Evolutionary conservation across 352 stramenopile species (phyloP).

Genomic region (Globisporangium spinosum): DNA sequence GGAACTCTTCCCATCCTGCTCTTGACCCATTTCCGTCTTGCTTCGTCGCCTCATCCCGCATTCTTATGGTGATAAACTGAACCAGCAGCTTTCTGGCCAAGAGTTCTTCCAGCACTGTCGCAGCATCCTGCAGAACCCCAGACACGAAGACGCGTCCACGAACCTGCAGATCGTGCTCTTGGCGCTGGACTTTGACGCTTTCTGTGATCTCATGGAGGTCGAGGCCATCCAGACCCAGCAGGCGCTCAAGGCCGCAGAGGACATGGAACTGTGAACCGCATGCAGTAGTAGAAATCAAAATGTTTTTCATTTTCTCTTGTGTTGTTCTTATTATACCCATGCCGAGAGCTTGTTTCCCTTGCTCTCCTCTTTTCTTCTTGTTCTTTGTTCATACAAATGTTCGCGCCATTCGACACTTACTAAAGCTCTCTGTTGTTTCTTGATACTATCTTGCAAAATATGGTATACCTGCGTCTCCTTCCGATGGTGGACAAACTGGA

Average conservation of each 20-base stretch:
- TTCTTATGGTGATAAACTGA: background rate
- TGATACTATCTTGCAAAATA: slow-evolving; percentile 7
- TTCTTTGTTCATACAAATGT: background rate
- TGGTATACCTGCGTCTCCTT: slow-evolving; percentile 18
- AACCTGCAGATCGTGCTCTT: slow-evolving; percentile 50
- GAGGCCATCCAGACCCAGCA: slow-evolving; percentile 46
- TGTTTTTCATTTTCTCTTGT: slow-evolving; percentile 14
- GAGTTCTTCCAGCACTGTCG: slow-evolving; percentile 53
- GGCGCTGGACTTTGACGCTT: slow-evolving; percentile 49
- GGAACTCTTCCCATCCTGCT: background rate
- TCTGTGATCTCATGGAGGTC: slow-evolving; percentile 48
- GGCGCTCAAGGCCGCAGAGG: slow-evolving; percentile 44
- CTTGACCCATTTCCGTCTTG: background rate
- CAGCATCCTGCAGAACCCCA: slow-evolving; percentile 25
- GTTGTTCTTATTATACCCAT: slow-evolving; percentile 36
- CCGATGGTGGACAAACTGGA: background rate
- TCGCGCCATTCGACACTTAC: slow-evolving; percentile 7
- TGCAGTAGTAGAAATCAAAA: background rate
- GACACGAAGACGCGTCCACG: slow-evolving; percentile 29
- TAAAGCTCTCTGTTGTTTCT: background rate
- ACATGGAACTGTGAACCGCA: slow-evolving; percentile 45
- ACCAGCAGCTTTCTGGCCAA: slow-evolving; percentile 31
- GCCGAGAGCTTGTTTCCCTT: slow-evolving; percentile 11
- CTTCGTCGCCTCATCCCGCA: background rate
- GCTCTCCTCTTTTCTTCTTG: background rate